A percentile compares a stretch with the other conserved stretches of the same genome.
Evolutionary conservation across 139 green algal species (phyloP).

Genomic region (Astrephomene gubernaculifera): DNA sequence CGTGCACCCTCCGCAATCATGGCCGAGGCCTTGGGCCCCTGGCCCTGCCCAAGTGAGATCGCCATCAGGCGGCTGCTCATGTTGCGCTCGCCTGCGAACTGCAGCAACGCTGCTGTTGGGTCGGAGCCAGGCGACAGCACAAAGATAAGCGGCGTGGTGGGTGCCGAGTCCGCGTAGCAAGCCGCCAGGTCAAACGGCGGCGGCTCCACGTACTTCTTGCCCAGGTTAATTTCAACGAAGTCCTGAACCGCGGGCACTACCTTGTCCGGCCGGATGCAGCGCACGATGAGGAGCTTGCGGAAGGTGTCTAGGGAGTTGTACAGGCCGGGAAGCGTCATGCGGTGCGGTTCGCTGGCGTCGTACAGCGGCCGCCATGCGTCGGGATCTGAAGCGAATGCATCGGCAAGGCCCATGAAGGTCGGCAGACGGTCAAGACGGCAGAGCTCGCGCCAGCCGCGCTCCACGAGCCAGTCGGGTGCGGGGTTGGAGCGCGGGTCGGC

Average conservation of each 20-base stretch:
- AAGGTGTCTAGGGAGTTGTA: conserved; percentile 64
- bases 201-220: conserved; percentile 76
- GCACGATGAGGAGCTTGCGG: conserved; percentile 73
- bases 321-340: conserved; percentile 57
- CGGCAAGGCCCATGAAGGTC: conserved; percentile 57
- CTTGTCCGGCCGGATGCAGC: conserved; percentile 81
- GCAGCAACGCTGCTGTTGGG: conserved; percentile 78
- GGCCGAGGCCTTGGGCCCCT: conserved; percentile 80
- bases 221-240: conserved; percentile 59
- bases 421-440: conserved; percentile 48
- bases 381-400: conserved; percentile 54
- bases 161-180: conserved; percentile 81
- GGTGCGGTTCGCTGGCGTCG: conserved; percentile 70
- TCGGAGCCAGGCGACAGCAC: conserved; percentile 80
- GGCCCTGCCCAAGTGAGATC: conserved; percentile 78
- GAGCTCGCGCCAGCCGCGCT: conserved; percentile 63
- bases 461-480: conserved; percentile 73
- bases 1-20: conserved; percentile 72
- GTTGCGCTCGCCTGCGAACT: conserved; percentile 58
- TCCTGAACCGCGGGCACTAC: conserved; percentile 72
- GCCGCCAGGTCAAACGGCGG: conserved; percentile 73
- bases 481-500: conserved; percentile 65
- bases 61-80: conserved; percentile 68
- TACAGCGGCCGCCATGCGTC: conserved; percentile 68
- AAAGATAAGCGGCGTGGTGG: conserved; percentile 81